Evolutionary conservation across 1,284 basidiomycete genomes (phyloP), one percentile per base, ranked within the genome.

Genomic region (Bjerkandera adusta): DNA sequence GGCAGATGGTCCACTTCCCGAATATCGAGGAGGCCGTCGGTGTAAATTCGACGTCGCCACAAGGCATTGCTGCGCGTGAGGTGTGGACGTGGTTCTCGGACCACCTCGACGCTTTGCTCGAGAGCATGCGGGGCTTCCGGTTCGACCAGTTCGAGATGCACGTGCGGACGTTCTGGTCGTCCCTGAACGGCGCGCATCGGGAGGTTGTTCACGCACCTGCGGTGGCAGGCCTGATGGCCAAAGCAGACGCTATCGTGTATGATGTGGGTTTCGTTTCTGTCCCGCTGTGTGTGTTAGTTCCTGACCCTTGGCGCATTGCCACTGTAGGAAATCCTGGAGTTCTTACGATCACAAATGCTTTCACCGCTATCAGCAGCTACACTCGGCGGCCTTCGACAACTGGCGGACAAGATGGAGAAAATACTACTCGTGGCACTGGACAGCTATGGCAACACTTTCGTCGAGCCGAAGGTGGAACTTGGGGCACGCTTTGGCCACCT

Each of bases 361-460:
- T 85, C 85, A 3, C 80, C 85, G 15, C 85, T 92, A 40, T 72
- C 85, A 1, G 68, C 85, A 5, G 60, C 79, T 29, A 80, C 87
- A 4, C 65, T 92, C 43, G 76, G 77, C 13, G 85, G 77, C 57
- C 70, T 92, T 48, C 83, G 89, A 35, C 85, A 88, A 60, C 71
- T 92, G 45, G 89, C 89, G n/a, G 80, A 88, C 61, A 91, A 91
- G 70, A 91, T 92, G 89, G 89, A 92, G 63, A 91, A 92, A 65
- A 87, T 92, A 43, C 70, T 92, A 16, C 71, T 92, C 26, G 74
- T 85, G 36, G 86, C 90, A 22, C 71, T 92, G 26, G 88, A 90
- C 54, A 78, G 78, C 54, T 92, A 90, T 53, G 87, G 88, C 10
- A 87, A 87, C 57, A 90, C 87, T n/a, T 92, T 92, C 66, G 87